A percentile compares a stretch with the other conserved stretches of the same genome.
Evolutionary conservation across 345 rosid genomes (phyloP).

Genomic region (Eucalyptus cloeziana): DNA sequence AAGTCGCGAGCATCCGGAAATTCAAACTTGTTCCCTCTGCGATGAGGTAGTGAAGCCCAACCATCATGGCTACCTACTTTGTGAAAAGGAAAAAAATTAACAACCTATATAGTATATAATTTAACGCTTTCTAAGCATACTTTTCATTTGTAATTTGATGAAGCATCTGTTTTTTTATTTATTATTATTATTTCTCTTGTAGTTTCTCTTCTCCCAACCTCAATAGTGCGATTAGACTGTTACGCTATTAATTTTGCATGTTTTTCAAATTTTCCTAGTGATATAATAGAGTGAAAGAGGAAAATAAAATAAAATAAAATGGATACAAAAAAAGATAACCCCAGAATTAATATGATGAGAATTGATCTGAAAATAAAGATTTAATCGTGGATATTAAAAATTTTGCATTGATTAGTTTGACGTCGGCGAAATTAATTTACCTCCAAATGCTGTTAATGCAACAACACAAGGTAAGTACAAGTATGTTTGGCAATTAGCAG

Average conservation of each 20-base stretch:
- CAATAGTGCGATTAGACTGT: background rate
- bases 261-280: background rate
- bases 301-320: background rate
- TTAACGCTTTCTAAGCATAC: too few relatives aligned
- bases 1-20: too few relatives aligned
- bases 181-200: background rate
- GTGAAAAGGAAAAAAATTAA: background rate
- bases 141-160: background rate
- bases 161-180: background rate
- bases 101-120: background rate
- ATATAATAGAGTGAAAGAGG: background rate
- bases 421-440: background rate
- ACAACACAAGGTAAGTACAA: background rate
- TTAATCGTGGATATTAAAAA: background rate
- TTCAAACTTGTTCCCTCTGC: too few relatives aligned
- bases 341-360: background rate
- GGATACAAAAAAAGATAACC: background rate
- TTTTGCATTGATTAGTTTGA: background rate
- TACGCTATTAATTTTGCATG: background rate
- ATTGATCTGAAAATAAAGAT: too few relatives aligned
- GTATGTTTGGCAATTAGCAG: background rate
- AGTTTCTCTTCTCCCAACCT: background rate
- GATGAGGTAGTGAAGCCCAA: too few relatives aligned
- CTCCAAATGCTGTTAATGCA: background rate
- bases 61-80: too few relatives aligned